Base-by-base conservation (phyloP, 2,329 filamentous ascomycete species). In the Paraconiothyrium sp. region DNA sequence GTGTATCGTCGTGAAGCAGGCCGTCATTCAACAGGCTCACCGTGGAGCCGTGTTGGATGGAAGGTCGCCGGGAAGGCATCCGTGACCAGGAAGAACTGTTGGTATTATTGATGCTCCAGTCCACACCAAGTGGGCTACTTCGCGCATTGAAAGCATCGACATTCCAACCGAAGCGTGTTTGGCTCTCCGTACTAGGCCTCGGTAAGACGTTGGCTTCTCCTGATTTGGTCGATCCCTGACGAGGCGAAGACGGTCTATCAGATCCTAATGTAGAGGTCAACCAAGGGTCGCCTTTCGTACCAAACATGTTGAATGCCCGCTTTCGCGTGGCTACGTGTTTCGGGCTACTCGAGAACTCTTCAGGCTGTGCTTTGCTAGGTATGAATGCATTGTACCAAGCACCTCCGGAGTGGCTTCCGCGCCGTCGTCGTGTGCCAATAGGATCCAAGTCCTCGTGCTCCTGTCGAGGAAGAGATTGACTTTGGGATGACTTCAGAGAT, bases 41-140 rank as follows among this genome's bases (percentile, higher is more conserved):
- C 1, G 91, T 89, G 1, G 91, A 92, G 13, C 91, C 92, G 69
- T 89, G 86, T 65, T 95, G 92, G 8, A 93, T 83, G 0, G 93
- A 97, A 14, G 92, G 92, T 39, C 94, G 87, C 54, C 94, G 87
- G 37, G 93, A 97, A 8, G 90, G 89, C 69, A 88, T 91, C 43
- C 91, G 84, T 5, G 92, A 91, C 90, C 90, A 95, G 1, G 90
- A 78, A 58, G 62, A 70, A 11, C 81, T 70, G 58, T 72, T 73
- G 5, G 69, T 72, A 49, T 76, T 77, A 55, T 72, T 71, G 58
- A 77, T 69, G 20, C 75, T 78, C 75, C 77, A 78, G 44, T 79
- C 77, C 76, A 84, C 79, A 76, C 67, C 78, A 59, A 74, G 75
- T 6, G 74, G 81, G 57, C 78, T 81, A 54, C 75, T 80, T 39